Evolutionary conservation across 805 yeast genomes (phyloP), one percentile per base, ranked within the genome.

Genomic region (Metschnikowia gruessii): DNA sequence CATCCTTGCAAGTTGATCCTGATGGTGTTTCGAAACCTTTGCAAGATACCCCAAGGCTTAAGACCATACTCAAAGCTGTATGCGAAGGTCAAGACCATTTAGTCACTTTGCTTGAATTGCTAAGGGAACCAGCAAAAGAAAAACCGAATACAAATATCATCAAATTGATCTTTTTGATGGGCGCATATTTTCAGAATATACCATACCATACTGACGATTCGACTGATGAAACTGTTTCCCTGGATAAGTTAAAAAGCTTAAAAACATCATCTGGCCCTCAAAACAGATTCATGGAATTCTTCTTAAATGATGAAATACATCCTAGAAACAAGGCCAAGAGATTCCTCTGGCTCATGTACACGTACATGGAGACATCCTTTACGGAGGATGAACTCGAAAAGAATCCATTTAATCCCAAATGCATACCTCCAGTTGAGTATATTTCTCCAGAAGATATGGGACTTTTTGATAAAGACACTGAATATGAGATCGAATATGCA

Each of bases 11-110:
- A 62, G 81, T 85, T 2, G 80, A 79, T 48, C 75, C 84, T 15
- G 78, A 74, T 43, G 75, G 65, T 28, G 55, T 73, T 38, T 58
- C 69, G 13, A 88, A 86, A 61, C 94, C 89, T 47, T 72, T 92
- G 33, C 98, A 92, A 66, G 98, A 92, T 61, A 94, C 98, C 0
- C 98, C 98, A 2, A 74, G 98, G 45, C 75, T 92, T 51, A 92
- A 92, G 62, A 84, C 95, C 0, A 92, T 92, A 17, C 66, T 92
- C 54, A 92, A 92, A 67, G 87, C 94, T 0, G 88, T 91, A 2
- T 82, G 91, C 55, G 96, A 91, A 58, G 80, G 81, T 39, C 73
- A 79, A 18, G 69, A 65, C 12, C 79, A 79, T 40, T 78, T 81
- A 26, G 73, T 72, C 19, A 63, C 69, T 5, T 64, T 74, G 43